These are phyloP conservation scores for Aspergillus biplanus DNA, from an alignment of 495 filamentous ascomycete genomes.

Conservation along the genomic window DNA sequence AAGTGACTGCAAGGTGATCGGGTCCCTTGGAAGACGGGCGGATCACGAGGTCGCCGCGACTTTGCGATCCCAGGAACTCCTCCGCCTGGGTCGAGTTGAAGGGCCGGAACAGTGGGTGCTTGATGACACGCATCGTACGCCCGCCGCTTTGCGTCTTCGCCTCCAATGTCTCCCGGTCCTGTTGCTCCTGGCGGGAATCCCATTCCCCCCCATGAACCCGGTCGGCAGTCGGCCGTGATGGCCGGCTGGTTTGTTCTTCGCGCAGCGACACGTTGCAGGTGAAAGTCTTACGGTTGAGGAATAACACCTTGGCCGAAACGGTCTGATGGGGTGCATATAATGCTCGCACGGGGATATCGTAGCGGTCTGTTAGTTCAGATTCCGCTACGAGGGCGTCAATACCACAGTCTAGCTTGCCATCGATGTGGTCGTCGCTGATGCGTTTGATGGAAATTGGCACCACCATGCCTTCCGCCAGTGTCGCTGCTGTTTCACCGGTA, in stretches of 20 bases:
- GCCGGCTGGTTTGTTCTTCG: slow-evolving; percentile 74
- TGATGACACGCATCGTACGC: slow-evolving; percentile 90
- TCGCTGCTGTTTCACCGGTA: slow-evolving; percentile 87
- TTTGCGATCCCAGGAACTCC: slow-evolving; percentile 85
- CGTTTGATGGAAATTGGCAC: slow-evolving; percentile 86
- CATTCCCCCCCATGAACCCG: slow-evolving; percentile 72
- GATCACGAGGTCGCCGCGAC: slow-evolving; percentile 88
- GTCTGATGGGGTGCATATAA: slow-evolving; percentile 76
- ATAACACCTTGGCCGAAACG: slow-evolving; percentile 82
- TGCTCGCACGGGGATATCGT: slow-evolving; percentile 56
- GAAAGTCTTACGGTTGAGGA: slow-evolving; percentile 81
- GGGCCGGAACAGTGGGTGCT: slow-evolving; percentile 90
- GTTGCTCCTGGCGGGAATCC: slow-evolving; percentile 79
- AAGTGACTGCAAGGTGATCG: slow-evolving; percentile 94
- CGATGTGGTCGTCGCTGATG: slow-evolving; percentile 87
- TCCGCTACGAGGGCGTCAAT: slow-evolving; percentile 84
- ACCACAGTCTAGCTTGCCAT: slow-evolving; percentile 90
- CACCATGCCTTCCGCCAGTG: slow-evolving; percentile 84
- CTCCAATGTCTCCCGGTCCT: slow-evolving; percentile 74
- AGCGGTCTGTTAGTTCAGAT: slow-evolving; percentile 68
- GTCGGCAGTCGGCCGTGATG: slow-evolving; percentile 66
- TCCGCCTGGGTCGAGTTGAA: slow-evolving; percentile 94
- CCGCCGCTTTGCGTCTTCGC: slow-evolving; percentile 81
- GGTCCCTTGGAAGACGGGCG: slow-evolving; percentile 90
- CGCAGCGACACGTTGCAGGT: slow-evolving; percentile 80